Base-by-base conservation (phyloP, 805 yeast genomes). In the Citeromyces matritensis region DNA sequence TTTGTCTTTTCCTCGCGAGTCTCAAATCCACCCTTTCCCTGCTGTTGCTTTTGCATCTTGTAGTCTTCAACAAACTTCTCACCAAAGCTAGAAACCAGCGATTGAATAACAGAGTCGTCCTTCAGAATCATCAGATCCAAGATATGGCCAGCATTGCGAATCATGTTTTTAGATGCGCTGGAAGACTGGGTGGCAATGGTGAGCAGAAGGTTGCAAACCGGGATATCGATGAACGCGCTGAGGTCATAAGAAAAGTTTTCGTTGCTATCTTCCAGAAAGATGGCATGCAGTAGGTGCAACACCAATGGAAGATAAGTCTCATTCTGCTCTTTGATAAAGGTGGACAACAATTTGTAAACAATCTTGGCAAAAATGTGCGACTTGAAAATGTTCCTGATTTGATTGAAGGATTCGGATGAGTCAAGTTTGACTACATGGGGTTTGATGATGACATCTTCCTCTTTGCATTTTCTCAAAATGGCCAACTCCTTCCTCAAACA, bases 241-340 rank as follows among this genome's bases (percentile, higher is more conserved):
- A 54, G 35, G 2, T 42, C 42, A 36, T 44, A 44, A 11, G 12
- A 8, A 3, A 53, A 42, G n/a, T 61, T 63, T 23, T 63, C 57
- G 15, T 64, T 39, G 27, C 63, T 53, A 2, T 44, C 34, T 55
- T 39, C 17, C 45, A 52, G 31, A 12, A 79, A 43, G 6, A 75
- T 57, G 5, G 81, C 86, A 53, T 80, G 84, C 3, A 77, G 39
- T 31, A 81, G 57, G 46, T 80, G 91, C 25, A 81, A 57, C n/a
- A 75, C 43, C 27, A 69, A 72, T 11, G 72, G 67, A 24, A 77
- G 49, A 41, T 58, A 75, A 0, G 68, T 55, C 33, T 74, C 78
- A 33, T 70, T 66, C 1, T 60, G 58, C 1, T 57, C 51, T 30
- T 61, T 62, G 14, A 74, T 51, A 0, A 80, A 61, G 26, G 59